A percentile compares a stretch with the other conserved stretches of the same genome.
phyloP scores from a whole-genome alignment of 2,329 filamentous ascomycete species.

The Aspergillus novoparasiticus region DNA sequence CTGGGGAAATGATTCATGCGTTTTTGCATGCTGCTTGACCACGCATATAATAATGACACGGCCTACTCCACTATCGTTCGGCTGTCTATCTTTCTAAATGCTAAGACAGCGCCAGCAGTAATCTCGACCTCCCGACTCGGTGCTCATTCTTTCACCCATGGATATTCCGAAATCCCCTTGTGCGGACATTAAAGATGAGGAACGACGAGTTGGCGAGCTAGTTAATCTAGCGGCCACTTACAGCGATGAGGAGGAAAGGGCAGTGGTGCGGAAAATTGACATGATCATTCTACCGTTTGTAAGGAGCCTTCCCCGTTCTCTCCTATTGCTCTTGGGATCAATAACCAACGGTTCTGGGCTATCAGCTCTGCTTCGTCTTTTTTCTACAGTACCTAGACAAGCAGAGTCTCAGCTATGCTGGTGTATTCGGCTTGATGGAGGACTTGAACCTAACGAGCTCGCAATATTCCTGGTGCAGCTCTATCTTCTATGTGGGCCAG shows the following conservation, averaged over 20 bases:
- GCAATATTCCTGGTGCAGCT: conserved; percentile 53
- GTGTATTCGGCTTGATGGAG: conserved; percentile 15
- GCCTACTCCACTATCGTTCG: neutral
- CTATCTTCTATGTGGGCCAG: conserved; percentile 36
- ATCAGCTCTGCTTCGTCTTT: neutral
- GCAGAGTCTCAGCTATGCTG: neutral
- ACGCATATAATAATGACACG: neutral
- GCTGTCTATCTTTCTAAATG: neutral
- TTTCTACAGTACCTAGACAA: neutral
- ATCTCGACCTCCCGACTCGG: neutral
- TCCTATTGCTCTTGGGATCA: neutral
- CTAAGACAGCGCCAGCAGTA: neutral
- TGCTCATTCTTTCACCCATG: neutral
- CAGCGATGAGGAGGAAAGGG: neutral
- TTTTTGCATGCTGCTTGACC: neutral
- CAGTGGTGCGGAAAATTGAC: neutral
- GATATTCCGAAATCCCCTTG: neutral
- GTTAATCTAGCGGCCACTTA: neutral
- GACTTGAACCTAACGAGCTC: conserved; percentile 48
- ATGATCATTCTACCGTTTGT: neutral
- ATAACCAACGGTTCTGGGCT: neutral
- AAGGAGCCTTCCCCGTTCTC: neutral
- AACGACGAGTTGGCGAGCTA: neutral
- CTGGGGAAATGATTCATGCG: neutral
- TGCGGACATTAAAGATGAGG: neutral